Base-by-base conservation (phyloP, 176 grass and related monocot genomes). In the Cymbopogon citratus region DNA sequence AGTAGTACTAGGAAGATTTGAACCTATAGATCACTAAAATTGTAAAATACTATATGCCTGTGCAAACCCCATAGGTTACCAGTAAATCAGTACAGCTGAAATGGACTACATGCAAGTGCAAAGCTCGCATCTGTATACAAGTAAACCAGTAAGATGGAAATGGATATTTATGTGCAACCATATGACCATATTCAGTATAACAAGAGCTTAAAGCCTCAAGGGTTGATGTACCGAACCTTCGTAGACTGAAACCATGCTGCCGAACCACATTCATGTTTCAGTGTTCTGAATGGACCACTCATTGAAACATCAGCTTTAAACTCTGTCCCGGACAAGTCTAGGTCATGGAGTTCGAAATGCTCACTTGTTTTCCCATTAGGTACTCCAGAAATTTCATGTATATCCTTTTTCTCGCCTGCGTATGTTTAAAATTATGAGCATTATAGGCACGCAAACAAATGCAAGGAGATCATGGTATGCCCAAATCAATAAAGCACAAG, bases 201-300 rank as follows among this genome's bases (percentile, higher is more conserved):
- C 86, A 68, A 86, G 63, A 81, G 25, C 34, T 67, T 74, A 49
- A 69, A 77, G 63, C 25, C 19, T 44, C 34, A 38, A 77, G 64
- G 41, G 35, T 35, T 71, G 43, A 52, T 71, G 28, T 60, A 84
- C 13, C 76, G 80, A 76, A 92, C 85, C 84, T 85, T 87, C 9
- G 81, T 65, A 81, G 69, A 73, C 72, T 54, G 85, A 79, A 87
- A 77, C 87, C 85, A 93, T 65, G 84, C 72, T 78, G 75, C 67
- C 19, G 85, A 80, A 85, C 73, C 51, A 74, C 81, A 85, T 66
- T 87, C 87, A 71, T 74, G 71, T 79, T 84, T 87, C 67, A 77
- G 35, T 69, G 57, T 69, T 72, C 81, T 73, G 49, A 86, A 85
- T 63, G 89, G 76, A 74, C 21, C 67, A 85, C 66, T 64, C 48